Evolutionary conservation across 495 filamentous ascomycete species (phyloP), one percentile per base, ranked within the genome.

Genomic region (Neurospora sp.): DNA sequence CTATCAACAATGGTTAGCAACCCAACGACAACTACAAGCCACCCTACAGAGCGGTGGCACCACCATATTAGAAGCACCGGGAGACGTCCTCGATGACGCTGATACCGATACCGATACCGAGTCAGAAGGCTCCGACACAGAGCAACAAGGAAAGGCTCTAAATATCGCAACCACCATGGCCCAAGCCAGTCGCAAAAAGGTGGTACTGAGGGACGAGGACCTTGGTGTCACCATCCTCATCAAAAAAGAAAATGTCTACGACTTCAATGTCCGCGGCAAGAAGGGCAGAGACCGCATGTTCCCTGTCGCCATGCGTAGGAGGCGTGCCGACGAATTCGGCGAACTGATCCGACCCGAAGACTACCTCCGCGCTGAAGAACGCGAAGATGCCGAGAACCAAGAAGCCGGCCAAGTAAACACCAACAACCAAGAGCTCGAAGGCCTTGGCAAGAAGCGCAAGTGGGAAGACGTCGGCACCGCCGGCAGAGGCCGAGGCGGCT

Each of bases 241-340:
- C n/a, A 92, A 95, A 46, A 89, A 92, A 39, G 94, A 95, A 77
- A 91, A 90, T 20, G 88, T 96, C 20, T 93, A 94, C 80, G 96
- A 99, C 80, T 99, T 91, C 74, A 93, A 97, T 77, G 93, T 98
- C 8, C 88, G 93, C n/a, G 91, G 91, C 18, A 97, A 97, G 78
- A 97, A 94, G 80, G 96, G 96, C 23, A 87, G 94, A 40, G 96
- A 99, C 77, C 90, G 93, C 75, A 93, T 96, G 89, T 98, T 97
- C 76, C 96, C 96, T 0, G 91, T 94, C 69, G 90, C 95, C 18
- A 89, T 93, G 42, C 88, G 92, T 41, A 86, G 94, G 74, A 91
- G 91, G 80, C 91, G 94, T 35, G 88, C 85, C 12, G 96, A 98
- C 80, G 95, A 97, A 74, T 98, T 93, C 78, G 96, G 96, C 60